phyloP scores from a whole-genome alignment of 306 rosid species.

The Bauhinia variegata region DNA sequence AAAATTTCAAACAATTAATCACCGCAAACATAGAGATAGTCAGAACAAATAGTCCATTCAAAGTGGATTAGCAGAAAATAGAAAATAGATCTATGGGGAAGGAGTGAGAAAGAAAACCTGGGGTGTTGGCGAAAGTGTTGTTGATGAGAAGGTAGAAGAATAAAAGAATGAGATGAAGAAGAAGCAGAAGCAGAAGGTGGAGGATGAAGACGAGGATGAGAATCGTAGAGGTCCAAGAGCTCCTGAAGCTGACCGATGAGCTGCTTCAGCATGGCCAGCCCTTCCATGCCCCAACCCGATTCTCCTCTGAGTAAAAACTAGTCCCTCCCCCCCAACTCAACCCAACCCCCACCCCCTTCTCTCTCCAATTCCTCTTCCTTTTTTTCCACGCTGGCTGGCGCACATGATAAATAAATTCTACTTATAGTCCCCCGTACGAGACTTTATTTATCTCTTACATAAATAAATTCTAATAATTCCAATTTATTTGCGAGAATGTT shows the following conservation, averaged over 20 bases:
- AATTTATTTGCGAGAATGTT: neutral
- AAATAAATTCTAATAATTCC: neutral
- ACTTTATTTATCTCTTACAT: slow-evolving; percentile 22
- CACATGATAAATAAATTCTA: slow-evolving; percentile 22
- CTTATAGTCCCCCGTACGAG: slow-evolving; percentile 45
- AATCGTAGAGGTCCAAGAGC: slow-evolving; percentile 52
- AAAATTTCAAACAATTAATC: slow-evolving; percentile 1
- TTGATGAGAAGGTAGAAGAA: slow-evolving; percentile 38
- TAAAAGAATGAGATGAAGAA: slow-evolving; percentile 22
- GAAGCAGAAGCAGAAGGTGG: slow-evolving; percentile 27
- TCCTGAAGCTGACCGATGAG: slow-evolving; percentile 84
- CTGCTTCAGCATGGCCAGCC: slow-evolving; percentile 80
- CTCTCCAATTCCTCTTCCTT: neutral
- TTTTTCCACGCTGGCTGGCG: slow-evolving; percentile 44
- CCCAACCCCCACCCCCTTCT: neutral
- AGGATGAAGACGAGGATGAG: slow-evolving; percentile 35
- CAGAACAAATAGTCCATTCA: no score
- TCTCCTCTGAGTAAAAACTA: slow-evolving; percentile 4
- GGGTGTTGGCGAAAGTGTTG: slow-evolving; percentile 40
- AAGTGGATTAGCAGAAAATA: neutral
- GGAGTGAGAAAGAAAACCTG: slow-evolving; percentile 51
- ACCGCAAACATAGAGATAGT: neutral
- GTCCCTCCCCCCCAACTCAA: slow-evolving; percentile 29
- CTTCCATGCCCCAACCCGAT: slow-evolving; percentile 64
- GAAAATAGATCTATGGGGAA: slow-evolving; percentile 41